Evolutionary conservation across 225 moss, liverwort and hornwort species (phyloP).

Genomic region (Thuidium tamariscinum): DNA sequence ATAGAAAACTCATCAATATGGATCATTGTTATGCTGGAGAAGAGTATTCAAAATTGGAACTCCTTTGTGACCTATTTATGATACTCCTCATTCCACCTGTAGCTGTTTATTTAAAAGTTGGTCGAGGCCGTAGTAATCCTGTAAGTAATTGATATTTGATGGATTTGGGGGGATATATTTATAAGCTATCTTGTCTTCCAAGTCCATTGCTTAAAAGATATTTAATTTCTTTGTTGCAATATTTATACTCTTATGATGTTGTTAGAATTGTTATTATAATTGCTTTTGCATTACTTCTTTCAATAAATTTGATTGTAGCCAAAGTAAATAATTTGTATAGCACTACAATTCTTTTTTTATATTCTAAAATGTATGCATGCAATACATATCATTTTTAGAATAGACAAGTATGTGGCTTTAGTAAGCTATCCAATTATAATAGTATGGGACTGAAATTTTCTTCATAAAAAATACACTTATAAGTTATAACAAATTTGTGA

Average conservation of each 20-base stretch:
- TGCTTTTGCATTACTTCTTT: neutral
- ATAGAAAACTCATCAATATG: neutral
- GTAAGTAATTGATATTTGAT: neutral
- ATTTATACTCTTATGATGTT: neutral
- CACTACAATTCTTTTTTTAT: neutral
- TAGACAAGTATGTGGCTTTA: neutral
- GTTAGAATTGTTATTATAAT: neutral
- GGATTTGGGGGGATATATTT: too few species aligned
- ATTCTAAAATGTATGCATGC: neutral
- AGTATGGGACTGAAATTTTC: neutral
- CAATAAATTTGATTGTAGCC: neutral
- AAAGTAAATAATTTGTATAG: neutral
- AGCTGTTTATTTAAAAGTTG: slow-evolving; percentile 17
- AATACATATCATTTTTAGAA: neutral
- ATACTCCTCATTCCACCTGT: neutral
- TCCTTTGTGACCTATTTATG: neutral
- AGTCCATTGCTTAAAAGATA: neutral
- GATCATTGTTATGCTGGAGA: neutral
- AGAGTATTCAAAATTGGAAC: neutral
- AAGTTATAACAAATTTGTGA: neutral
- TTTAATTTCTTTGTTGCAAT: neutral
- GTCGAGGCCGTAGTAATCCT: slow-evolving; percentile 7
- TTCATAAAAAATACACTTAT: neutral
- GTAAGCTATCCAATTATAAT: neutral
- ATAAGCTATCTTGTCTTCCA: neutral